These are phyloP conservation scores for Neurospora sp. DNA, from an alignment of 495 filamentous ascomycete species.

Conservation along the genomic window DNA sequence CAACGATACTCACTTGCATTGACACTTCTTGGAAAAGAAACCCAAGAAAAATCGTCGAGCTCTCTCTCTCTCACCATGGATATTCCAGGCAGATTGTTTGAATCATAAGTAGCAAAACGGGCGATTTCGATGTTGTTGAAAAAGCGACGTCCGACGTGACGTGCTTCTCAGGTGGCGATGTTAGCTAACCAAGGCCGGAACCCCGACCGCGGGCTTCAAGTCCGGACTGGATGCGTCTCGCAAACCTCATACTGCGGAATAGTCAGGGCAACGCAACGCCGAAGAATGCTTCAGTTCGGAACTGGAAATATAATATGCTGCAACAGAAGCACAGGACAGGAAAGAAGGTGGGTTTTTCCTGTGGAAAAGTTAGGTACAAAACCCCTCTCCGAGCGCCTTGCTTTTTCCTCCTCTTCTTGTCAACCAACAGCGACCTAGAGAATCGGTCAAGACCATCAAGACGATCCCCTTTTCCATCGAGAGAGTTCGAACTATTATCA, in stretches of 20 bases:
- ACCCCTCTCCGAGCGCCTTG: too few relatives aligned
- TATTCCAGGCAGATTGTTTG: neutral
- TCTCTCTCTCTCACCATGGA: neutral
- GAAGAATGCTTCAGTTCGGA: neutral
- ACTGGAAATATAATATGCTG: neutral
- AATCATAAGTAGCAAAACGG: too few relatives aligned
- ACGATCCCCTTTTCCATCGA: neutral
- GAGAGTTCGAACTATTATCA: neutral
- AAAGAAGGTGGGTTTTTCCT: neutral
- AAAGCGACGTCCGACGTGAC: neutral
- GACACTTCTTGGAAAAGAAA: too few relatives aligned
- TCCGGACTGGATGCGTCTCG: neutral
- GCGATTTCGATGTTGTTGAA: neutral
- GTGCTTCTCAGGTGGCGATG: neutral
- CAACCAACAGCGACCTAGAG: neutral
- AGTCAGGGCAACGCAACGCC: neutral
- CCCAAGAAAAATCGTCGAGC: neutral
- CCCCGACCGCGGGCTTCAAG: neutral
- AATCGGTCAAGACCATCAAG: neutral
- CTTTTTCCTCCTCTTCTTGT: neutral
- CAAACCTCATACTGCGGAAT: neutral
- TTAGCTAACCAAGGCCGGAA: neutral
- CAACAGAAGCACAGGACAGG: neutral
- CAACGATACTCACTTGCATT: too few relatives aligned
- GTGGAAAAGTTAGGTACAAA: neutral